phyloP scores from a whole-genome alignment of 2,329 filamentous ascomycete species.

The Talaromyces sp. region DNA sequence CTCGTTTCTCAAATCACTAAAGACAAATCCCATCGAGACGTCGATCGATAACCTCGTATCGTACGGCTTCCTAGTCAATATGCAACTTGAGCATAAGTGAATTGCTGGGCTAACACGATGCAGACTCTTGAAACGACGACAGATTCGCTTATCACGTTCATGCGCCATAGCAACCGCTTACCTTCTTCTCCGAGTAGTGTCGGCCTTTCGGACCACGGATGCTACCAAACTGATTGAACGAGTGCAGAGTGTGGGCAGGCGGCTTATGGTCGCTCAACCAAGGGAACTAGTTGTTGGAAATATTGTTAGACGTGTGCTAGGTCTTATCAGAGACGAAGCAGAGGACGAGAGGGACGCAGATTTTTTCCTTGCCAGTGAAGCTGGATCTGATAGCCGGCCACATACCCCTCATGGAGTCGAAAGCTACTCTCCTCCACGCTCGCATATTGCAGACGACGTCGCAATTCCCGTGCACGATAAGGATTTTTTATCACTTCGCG shows the following conservation, averaged over 20 bases:
- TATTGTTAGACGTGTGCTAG: slow-evolving; percentile 83
- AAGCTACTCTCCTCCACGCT: slow-evolving; percentile 27
- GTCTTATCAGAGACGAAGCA: slow-evolving; percentile 86
- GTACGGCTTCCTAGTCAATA: slow-evolving; percentile 50
- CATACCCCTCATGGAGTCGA: slow-evolving; percentile 40
- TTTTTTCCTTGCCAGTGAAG: slow-evolving; percentile 57
- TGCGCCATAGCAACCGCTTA: slow-evolving; percentile 90
- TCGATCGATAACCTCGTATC: slow-evolving; percentile 81
- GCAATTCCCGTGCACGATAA: slow-evolving; percentile 25
- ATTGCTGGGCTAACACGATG: slow-evolving; percentile 21
- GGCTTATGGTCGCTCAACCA: slow-evolving; percentile 78
- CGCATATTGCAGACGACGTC: slow-evolving; percentile 15
- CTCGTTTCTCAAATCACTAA: slow-evolving; percentile 75
- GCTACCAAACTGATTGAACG: slow-evolving; percentile 74
- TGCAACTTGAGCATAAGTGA: slow-evolving; percentile 6
- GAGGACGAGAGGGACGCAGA: slow-evolving; percentile 71
- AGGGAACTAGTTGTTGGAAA: slow-evolving; percentile 91
- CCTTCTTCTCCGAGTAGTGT: slow-evolving; percentile 81
- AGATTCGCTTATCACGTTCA: slow-evolving; percentile 81
- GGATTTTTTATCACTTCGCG: slow-evolving; percentile 27
- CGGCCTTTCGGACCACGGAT: slow-evolving; percentile 72
- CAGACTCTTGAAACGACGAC: slow-evolving; percentile 83
- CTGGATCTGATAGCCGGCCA: slow-evolving; percentile 53
- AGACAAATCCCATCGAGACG: slow-evolving; percentile 69
- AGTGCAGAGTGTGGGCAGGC: slow-evolving; percentile 73